A percentile compares a stretch with the other conserved stretches of the same genome.
These are phyloP conservation scores for Panicum hallii DNA, from an alignment of 202 grass and related monocot genomes.

Conservation along the genomic window DNA sequence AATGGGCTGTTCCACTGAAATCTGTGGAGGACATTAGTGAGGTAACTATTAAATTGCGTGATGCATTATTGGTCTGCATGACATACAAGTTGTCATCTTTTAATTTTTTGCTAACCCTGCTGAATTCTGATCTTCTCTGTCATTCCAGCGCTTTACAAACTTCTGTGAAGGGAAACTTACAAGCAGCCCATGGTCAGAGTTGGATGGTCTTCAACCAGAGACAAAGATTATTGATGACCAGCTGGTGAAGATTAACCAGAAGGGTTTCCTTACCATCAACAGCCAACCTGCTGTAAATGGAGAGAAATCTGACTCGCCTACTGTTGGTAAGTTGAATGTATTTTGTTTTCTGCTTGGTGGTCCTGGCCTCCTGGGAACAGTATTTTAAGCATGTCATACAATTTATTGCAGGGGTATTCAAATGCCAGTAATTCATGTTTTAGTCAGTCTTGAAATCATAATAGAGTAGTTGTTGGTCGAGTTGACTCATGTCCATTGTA, in stretches of 20 bases:
- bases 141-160: slow-evolving; percentile 62
- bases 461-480: not conserved
- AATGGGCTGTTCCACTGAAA: slow-evolving; percentile 81
- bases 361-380: not conserved
- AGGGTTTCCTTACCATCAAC: slow-evolving; percentile 93
- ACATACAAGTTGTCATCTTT: not conserved
- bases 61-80: not conserved
- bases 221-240: slow-evolving; percentile 82
- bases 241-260: slow-evolving; percentile 74
- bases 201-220: slow-evolving; percentile 80
- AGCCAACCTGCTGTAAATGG: slow-evolving; percentile 86
- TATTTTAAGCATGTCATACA: not conserved
- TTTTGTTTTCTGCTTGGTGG: not conserved
- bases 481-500: not conserved
- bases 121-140: slow-evolving; percentile 3
- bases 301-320: slow-evolving; percentile 75
- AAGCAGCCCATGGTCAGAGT: slow-evolving; percentile 82
- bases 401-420: not conserved
- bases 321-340: slow-evolving; percentile 63
- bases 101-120: slow-evolving; percentile 2
- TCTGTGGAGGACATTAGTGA: slow-evolving; percentile 71
- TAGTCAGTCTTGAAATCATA: not conserved
- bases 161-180: slow-evolving; percentile 70
- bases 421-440: slow-evolving; percentile 13
- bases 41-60: slow-evolving; percentile 41